Conservation (phyloP, 2,329 filamentous ascomycete genomes). For the Pseudocercospora fijiensis region DNA sequence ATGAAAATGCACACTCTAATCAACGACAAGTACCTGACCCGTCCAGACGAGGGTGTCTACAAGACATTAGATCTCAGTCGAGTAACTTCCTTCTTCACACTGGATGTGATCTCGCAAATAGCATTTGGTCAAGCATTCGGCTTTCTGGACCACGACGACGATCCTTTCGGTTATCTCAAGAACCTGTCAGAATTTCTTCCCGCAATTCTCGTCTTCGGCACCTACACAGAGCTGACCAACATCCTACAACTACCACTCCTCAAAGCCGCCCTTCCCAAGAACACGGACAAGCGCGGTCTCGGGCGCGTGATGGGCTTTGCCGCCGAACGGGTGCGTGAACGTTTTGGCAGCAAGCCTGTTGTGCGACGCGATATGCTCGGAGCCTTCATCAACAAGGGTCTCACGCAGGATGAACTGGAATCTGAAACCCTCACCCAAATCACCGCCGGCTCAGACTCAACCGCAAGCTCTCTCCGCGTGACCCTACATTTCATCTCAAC, state of each 20-base stretch:
- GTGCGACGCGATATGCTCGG: constrained; percentile 55
- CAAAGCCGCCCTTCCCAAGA: constrained; percentile 46
- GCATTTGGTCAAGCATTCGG: constrained; percentile 51
- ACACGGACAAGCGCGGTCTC: constrained; percentile 48
- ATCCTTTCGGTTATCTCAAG: constrained; percentile 52
- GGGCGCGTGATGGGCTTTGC: constrained; percentile 46
- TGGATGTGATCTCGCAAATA: constrained; percentile 45
- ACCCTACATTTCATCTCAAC: constrained; percentile 55
- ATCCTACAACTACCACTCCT: constrained; percentile 45
- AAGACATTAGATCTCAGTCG: constrained; percentile 40
- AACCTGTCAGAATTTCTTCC: constrained; percentile 47
- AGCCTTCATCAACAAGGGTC: constrained; percentile 51
- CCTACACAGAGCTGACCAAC: constrained; percentile 45
- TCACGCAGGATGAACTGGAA: constrained; percentile 45
- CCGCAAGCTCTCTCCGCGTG: constrained; percentile 55
- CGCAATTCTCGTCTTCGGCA: constrained; percentile 47
- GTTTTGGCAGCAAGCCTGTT: constrained; percentile 47
- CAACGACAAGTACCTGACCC: constrained; percentile 38
- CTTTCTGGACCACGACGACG: constrained; percentile 50
- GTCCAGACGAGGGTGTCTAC: constrained; percentile 33
- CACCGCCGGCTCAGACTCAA: constrained; percentile 59
- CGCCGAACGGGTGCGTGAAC: constrained; percentile 47
- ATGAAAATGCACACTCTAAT: constrained; percentile 39
- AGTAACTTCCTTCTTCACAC: constrained; percentile 43
- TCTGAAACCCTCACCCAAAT: constrained; percentile 50